Evolutionary conservation across 2,329 filamentous ascomycete species (phyloP), one percentile per base, ranked within the genome.

Genomic region (Colletotrichum aenigma): DNA sequence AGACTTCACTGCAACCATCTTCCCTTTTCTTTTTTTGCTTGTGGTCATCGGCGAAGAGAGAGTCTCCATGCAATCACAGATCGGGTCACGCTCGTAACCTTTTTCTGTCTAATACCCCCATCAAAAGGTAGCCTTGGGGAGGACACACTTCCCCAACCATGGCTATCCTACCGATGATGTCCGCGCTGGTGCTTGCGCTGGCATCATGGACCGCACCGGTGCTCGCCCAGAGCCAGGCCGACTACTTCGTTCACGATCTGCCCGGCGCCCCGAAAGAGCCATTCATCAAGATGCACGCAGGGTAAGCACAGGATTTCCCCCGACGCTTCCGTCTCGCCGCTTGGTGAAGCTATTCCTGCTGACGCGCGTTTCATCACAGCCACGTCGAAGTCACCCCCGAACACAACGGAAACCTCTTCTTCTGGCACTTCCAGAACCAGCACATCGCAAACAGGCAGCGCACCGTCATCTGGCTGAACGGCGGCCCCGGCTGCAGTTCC

Each of bases 371-470:
- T 60, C 77, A 73, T 71, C 80, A 64, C 83, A 98, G 96, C 70
- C 97, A 99, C 87, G 94, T 99, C 84, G 96, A 98, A 86, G 90
- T 99, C 81, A 94, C 93, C 38, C 91, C 94, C 24, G 93, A 95
- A 79, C 91, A 94, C 83, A 95, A 98, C 83, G 96, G 95, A 79
- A 98, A 98, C 85, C 87, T 99, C 21, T 99, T 98, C 89, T 99
- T 99, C 89, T 99, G 97, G 97, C 95, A 98, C 82, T 98, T 95
- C 83, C 93, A 98, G 83, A 98, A 98, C 83, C 91, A 95, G 79
- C 97, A 99, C 84, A 98, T 99, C 79, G 96, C 96, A 73, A 95
- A 98, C 83, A 92, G 91, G 80, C 95, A 97, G 84, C 92, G 97
- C 74, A 98, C 96, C 4, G 94, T 99, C 13, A 93, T 99, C 81